Evolutionary conservation across 352 stramenopile species (phyloP).

Genomic region (Phytopythium kandeliae): DNA sequence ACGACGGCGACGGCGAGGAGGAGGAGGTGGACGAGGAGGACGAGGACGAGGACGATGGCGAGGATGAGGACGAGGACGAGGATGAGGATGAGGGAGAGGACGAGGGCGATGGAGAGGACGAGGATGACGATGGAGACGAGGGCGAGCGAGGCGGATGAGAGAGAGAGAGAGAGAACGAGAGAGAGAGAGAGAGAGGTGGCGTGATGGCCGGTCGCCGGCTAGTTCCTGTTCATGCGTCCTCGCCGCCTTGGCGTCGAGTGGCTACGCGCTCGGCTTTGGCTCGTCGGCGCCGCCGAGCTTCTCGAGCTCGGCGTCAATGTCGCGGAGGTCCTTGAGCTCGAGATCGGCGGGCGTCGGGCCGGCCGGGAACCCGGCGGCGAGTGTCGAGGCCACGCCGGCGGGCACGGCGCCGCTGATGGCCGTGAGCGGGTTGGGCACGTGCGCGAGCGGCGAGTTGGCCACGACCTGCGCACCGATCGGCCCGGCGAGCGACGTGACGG

Average conservation of each 20-base stretch:
- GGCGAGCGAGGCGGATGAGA: slow-evolving; percentile 5
- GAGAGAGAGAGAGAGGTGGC: too few species aligned
- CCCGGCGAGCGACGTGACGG: slow-evolving; percentile 70
- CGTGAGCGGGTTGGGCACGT: slow-evolving; percentile 76
- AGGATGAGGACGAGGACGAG: slow-evolving; percentile 16
- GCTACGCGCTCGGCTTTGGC: slow-evolving; percentile 13
- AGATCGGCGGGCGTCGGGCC: slow-evolving; percentile 29
- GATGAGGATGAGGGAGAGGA: slow-evolving; percentile 13
- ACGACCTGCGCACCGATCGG: slow-evolving; percentile 62
- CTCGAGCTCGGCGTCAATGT: slow-evolving; percentile 67
- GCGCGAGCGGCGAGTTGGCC: slow-evolving; percentile 53
- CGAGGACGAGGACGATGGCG: slow-evolving; percentile 9
- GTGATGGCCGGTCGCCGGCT: too few species aligned
- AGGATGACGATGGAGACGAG: slow-evolving; percentile 15
- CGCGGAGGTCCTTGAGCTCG: slow-evolving; percentile 50
- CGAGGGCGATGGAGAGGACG: slow-evolving; percentile 6
- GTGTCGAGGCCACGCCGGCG: slow-evolving; percentile 32
- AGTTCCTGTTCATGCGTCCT: too few species aligned
- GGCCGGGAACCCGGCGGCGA: slow-evolving; percentile 33
- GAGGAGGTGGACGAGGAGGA: slow-evolving; percentile 7
- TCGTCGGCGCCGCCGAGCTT: slow-evolving; percentile 45
- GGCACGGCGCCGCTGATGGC: slow-evolving; percentile 48
- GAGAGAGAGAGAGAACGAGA: not conserved
- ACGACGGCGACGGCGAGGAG: slow-evolving; percentile 6
- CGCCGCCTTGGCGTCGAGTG: not conserved